A percentile compares a stretch with the other conserved stretches of the same genome.
Evolutionary conservation across 1,284 basidiomycete genomes (phyloP).

Genomic region (Vanrija sp.): DNA sequence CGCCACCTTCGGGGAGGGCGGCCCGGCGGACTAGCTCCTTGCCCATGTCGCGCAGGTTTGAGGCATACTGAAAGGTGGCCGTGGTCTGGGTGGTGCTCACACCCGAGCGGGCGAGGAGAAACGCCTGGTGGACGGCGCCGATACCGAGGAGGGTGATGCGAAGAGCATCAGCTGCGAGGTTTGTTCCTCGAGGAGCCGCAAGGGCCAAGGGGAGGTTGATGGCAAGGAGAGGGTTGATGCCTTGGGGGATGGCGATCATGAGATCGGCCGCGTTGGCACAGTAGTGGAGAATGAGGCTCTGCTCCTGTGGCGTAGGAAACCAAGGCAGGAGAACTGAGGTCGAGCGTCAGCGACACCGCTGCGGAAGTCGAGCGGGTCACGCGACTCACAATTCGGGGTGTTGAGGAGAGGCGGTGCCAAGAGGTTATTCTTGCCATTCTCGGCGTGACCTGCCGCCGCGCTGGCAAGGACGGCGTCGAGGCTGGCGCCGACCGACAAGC

Average conservation of each 20-base stretch:
- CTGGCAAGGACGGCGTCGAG: not conserved
- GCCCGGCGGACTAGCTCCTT: conserved; percentile 40
- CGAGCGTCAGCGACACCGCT: conserved; percentile 29
- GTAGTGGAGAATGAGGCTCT: conserved; percentile 45
- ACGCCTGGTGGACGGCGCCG: conserved; percentile 50
- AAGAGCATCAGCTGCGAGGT: conserved; percentile 47
- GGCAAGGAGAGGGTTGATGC: conserved; percentile 50
- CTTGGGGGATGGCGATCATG: conserved; percentile 51
- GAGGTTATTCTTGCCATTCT: not conserved
- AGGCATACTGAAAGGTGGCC: conserved; percentile 39
- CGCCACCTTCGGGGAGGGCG: conserved; percentile 11
- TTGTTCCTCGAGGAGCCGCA: conserved; percentile 41
- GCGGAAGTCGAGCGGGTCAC: conserved; percentile 8
- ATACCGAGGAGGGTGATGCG: conserved; percentile 49
- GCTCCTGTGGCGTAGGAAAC: conserved; percentile 47
- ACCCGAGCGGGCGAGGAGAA: conserved; percentile 44
- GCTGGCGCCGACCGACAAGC: not conserved
- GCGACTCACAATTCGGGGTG: conserved; percentile 3
- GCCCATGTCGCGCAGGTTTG: conserved; percentile 34
- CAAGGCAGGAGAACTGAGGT: conserved; percentile 43
- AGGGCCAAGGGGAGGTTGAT: conserved; percentile 50
- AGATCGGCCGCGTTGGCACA: conserved; percentile 48
- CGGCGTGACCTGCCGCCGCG: not conserved
- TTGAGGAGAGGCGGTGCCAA: not conserved
- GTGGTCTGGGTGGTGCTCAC: conserved; percentile 35